Evolutionary conservation across 2,329 filamentous ascomycete genomes (phyloP).

Genomic region (Diaporthe destruens): DNA sequence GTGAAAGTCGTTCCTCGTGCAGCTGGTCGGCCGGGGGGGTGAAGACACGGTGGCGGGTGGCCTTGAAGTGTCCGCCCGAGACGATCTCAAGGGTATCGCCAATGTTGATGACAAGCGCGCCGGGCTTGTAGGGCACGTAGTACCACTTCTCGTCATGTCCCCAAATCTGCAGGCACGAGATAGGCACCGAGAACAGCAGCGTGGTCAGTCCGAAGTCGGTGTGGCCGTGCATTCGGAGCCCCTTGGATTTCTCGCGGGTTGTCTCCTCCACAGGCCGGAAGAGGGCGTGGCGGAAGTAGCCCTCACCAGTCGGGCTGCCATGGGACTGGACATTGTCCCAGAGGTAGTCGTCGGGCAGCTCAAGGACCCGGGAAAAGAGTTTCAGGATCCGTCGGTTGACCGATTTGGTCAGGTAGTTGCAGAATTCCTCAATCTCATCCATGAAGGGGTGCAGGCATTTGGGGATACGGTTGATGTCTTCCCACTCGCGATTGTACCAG

Average conservation of each 20-base stretch:
- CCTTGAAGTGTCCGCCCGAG: slow-evolving; percentile 61
- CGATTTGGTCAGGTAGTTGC: slow-evolving; percentile 59
- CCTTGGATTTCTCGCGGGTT: slow-evolving; percentile 50
- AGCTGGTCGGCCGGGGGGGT: slow-evolving; percentile 57
- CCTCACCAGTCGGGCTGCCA: slow-evolving; percentile 56
- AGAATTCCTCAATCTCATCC: slow-evolving; percentile 59
- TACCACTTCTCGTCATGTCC: slow-evolving; percentile 59
- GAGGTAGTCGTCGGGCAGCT: slow-evolving; percentile 58
- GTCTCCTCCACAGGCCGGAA: slow-evolving; percentile 54
- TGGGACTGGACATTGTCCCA: slow-evolving; percentile 60
- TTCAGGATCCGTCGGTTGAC: slow-evolving; percentile 58
- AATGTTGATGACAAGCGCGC: slow-evolving; percentile 63
- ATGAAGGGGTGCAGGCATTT: slow-evolving; percentile 62
- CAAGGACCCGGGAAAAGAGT: slow-evolving; percentile 58
- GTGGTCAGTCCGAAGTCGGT: slow-evolving; percentile 62
- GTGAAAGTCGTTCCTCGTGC: slow-evolving; percentile 55
- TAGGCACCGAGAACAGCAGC: slow-evolving; percentile 59
- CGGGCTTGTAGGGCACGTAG: slow-evolving; percentile 58
- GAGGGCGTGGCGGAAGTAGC: slow-evolving; percentile 61
- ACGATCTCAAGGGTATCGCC: slow-evolving; percentile 60
- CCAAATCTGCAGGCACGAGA: slow-evolving; percentile 62
- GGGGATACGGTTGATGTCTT: slow-evolving; percentile 56
- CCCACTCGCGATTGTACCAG: slow-evolving; percentile 62
- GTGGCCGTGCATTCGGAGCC: slow-evolving; percentile 60
- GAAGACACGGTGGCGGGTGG: slow-evolving; percentile 58